Percentiles rank a stretch among this genome's conserved stretches.
These are phyloP conservation scores for Backusella morwellensis DNA, from an alignment of 192 early-diverging fungal genomes.

Conservation along the genomic window DNA sequence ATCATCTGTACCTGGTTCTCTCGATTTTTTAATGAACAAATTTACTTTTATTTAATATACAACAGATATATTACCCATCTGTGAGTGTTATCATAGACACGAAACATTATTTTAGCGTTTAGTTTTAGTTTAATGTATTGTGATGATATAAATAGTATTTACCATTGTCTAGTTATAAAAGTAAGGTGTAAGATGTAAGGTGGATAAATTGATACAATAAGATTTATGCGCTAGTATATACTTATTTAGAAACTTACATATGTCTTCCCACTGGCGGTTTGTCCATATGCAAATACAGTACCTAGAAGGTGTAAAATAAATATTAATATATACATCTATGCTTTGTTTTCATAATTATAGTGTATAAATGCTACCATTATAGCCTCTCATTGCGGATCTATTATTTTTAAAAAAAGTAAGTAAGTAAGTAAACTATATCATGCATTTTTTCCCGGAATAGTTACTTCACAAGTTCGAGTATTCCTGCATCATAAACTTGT, in stretches of 20 bases:
- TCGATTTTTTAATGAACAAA: background rate
- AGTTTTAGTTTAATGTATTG: background rate
- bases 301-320: background rate
- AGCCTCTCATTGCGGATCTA: slow-evolving; percentile 78
- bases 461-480: slow-evolving; percentile 29
- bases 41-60: background rate
- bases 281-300: slow-evolving; percentile 88
- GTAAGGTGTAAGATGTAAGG: background rate
- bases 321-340: background rate
- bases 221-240: background rate
- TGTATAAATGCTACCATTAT: slow-evolving; percentile 66
- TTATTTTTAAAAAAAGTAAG: background rate
- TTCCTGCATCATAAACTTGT: slow-evolving; percentile 47
- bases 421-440: background rate
- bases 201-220: background rate
- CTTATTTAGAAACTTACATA: slow-evolving; percentile 44
- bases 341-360: background rate
- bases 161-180: slow-evolving; percentile 22
- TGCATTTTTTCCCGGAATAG: background rate
- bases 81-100: background rate
- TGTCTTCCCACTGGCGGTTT: slow-evolving; percentile 96
- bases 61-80: slow-evolving; percentile 22
- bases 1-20: slow-evolving; percentile 52
- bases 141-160: background rate
- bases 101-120: background rate